Conservation (phyloP, 768 basidiomycete genomes). For the Stropharia rugosoannulata region DNA sequence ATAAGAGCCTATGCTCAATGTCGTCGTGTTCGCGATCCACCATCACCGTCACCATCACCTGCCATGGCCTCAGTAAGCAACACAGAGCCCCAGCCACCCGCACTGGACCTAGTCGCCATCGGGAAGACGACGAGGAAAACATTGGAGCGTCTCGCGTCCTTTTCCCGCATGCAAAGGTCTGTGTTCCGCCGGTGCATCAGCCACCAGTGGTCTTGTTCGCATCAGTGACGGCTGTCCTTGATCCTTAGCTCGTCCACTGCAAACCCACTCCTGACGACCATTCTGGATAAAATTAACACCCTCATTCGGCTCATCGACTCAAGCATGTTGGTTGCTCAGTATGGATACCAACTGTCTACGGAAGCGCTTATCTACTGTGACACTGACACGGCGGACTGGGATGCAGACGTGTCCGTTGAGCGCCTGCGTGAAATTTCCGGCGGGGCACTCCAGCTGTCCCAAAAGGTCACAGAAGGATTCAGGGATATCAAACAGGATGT, state of each 20-base stretch:
- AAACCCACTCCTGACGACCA: constrained; percentile 23
- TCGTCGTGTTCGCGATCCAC: not conserved
- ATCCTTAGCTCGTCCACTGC: constrained; percentile 18
- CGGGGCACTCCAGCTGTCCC: constrained; percentile 25
- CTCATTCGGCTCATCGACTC: constrained; percentile 28
- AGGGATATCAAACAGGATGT: constrained; percentile 34
- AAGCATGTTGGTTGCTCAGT: constrained; percentile 28
- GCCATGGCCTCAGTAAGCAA: constrained; percentile 4
- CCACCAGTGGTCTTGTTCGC: not conserved
- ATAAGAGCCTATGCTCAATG: not conserved
- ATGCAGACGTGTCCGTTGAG: constrained; percentile 16
- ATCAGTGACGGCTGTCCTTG: not conserved
- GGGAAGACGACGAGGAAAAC: constrained; percentile 34
- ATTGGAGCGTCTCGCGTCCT: constrained; percentile 37
- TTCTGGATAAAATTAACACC: constrained; percentile 23
- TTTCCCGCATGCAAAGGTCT: constrained; percentile 30
- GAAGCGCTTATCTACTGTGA: constrained; percentile 24
- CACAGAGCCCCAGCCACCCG: constrained; percentile 9
- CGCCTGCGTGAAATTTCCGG: constrained; percentile 23
- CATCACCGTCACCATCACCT: not conserved
- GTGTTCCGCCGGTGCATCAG: not conserved
- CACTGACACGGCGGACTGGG: constrained; percentile 17
- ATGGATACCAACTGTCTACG: constrained; percentile 25
- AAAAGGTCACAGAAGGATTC: constrained; percentile 25
- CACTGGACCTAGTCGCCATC: constrained; percentile 24